Percentiles rank a stretch among this genome's conserved stretches.
phyloP scores from a whole-genome alignment of 2,329 filamentous ascomycete genomes.

The Verticillium albo-atrum region DNA sequence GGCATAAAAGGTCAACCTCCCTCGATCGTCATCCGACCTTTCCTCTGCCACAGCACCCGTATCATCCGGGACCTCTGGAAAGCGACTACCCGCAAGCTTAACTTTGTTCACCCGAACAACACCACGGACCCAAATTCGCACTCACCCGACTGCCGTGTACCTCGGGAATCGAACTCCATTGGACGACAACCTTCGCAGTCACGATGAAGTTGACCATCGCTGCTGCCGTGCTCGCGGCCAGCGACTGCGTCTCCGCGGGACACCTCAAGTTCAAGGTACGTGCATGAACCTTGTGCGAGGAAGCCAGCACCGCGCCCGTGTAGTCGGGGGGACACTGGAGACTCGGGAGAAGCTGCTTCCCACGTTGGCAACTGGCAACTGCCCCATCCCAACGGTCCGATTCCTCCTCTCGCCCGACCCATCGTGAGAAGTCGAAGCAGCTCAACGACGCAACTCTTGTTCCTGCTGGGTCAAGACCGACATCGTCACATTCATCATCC shows the following conservation, averaged over 20 bases:
- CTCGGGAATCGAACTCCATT: not conserved
- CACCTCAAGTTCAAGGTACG: conserved; percentile 7
- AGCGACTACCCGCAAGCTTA: not conserved
- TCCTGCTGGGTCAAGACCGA: no score
- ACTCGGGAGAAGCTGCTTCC: not conserved
- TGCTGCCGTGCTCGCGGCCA: conserved; percentile 23
- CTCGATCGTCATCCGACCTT: not conserved
- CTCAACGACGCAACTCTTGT: no score
- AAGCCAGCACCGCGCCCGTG: not conserved
- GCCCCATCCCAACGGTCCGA: no score
- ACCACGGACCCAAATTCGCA: not conserved
- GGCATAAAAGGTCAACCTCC: not conserved
- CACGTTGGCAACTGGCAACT: no score
- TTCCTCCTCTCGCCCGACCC: no score
- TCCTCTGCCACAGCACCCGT: not conserved
- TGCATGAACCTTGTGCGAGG: not conserved
- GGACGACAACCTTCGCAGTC: not conserved
- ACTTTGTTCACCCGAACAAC: not conserved
- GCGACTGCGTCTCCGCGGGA: conserved; percentile 18
- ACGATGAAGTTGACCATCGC: conserved; percentile 29
- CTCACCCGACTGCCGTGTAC: not conserved
- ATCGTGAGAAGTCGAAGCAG: no score
- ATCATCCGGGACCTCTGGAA: not conserved
- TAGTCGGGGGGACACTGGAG: not conserved
- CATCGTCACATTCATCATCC: not conserved